phyloP scores from a whole-genome alignment of 768 basidiomycete genomes.

The Lentinula boryana region DNA sequence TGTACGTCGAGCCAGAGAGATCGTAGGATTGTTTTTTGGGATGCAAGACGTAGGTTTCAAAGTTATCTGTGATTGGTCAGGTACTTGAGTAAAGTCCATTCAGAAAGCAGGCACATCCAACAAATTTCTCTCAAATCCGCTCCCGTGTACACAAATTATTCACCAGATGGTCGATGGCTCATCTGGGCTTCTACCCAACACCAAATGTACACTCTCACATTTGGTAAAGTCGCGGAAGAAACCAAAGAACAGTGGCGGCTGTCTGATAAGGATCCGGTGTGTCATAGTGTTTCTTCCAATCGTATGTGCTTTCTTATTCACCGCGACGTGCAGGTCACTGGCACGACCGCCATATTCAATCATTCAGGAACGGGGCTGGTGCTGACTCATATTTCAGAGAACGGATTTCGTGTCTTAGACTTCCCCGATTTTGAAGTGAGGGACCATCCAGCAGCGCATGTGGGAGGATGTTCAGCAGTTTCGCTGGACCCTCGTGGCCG shows the following conservation, averaged over 20 bases:
- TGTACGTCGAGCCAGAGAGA: constrained; percentile 78
- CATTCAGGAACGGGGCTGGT: constrained; percentile 69
- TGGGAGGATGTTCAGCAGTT: constrained; percentile 72
- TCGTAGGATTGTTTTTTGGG: constrained; percentile 74
- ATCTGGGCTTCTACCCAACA: constrained; percentile 58
- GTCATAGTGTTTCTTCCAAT: constrained; percentile 15
- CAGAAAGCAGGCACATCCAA: constrained; percentile 70
- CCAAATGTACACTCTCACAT: constrained; percentile 56
- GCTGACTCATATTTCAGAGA: constrained; percentile 56
- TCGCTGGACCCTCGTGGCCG: constrained; percentile 78
- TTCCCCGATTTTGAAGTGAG: constrained; percentile 56
- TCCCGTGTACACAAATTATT: constrained; percentile 62
- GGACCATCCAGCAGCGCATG: constrained; percentile 68
- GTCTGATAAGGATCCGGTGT: constrained; percentile 49
- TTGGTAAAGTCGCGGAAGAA: constrained; percentile 47
- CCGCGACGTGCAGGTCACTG: constrained; percentile 32
- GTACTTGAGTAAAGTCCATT: background rate
- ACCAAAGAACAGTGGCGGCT: constrained; percentile 39
- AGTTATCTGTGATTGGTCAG: background rate
- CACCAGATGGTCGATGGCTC: constrained; percentile 65
- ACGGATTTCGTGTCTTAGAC: constrained; percentile 62
- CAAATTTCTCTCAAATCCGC: constrained; percentile 51
- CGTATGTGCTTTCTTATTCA: constrained; percentile 12
- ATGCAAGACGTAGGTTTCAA: constrained; percentile 61
- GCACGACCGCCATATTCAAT: constrained; percentile 71